A percentile compares a stretch with the other conserved stretches of the same genome.
phyloP scores from a whole-genome alignment of 2,329 filamentous ascomycete species.

The Aspergillus quadrilineatus region DNA sequence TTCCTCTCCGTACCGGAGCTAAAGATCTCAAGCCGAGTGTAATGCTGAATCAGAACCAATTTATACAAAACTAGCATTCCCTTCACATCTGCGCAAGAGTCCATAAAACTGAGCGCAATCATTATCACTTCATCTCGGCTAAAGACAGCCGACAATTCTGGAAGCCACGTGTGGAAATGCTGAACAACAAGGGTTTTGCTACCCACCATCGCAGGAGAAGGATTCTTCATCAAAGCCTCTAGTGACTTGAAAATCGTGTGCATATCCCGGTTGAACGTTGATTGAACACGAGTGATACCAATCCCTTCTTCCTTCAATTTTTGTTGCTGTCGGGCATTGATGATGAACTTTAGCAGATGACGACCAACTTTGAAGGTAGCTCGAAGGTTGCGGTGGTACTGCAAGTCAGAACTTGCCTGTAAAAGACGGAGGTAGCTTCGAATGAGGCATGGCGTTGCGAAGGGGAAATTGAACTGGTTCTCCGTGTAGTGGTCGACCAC shows the following conservation, averaged over 20 bases:
- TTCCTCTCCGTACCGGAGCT: slow-evolving; percentile 71
- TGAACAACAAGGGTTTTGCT: slow-evolving; percentile 95
- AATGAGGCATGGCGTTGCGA: slow-evolving; percentile 83
- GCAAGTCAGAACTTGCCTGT: slow-evolving; percentile 76
- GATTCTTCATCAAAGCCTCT: slow-evolving; percentile 84
- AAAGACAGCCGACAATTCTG: slow-evolving; percentile 76
- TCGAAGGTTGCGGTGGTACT: slow-evolving; percentile 78
- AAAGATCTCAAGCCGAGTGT: slow-evolving; percentile 79
- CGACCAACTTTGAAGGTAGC: slow-evolving; percentile 93
- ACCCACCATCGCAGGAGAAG: slow-evolving; percentile 80
- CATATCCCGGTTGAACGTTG: slow-evolving; percentile 78
- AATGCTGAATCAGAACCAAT: slow-evolving; percentile 87
- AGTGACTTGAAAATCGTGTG: slow-evolving; percentile 86
- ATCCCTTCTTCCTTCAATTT: slow-evolving; percentile 84
- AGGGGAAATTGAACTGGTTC: slow-evolving; percentile 86
- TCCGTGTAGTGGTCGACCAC: slow-evolving; percentile 90
- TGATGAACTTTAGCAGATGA: slow-evolving; percentile 92
- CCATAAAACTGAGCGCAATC: slow-evolving; percentile 89
- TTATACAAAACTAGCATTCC: slow-evolving; percentile 92
- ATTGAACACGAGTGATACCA: slow-evolving; percentile 70
- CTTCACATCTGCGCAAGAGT: slow-evolving; percentile 81
- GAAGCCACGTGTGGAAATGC: slow-evolving; percentile 96
- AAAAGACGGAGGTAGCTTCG: slow-evolving; percentile 82
- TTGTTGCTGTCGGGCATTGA: slow-evolving; percentile 82
- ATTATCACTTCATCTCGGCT: slow-evolving; percentile 82